A percentile compares a stretch with the other conserved stretches of the same genome.
phyloP scores from a whole-genome alignment of 2,329 filamentous ascomycete species.

The Cladosporium sp. region DNA sequence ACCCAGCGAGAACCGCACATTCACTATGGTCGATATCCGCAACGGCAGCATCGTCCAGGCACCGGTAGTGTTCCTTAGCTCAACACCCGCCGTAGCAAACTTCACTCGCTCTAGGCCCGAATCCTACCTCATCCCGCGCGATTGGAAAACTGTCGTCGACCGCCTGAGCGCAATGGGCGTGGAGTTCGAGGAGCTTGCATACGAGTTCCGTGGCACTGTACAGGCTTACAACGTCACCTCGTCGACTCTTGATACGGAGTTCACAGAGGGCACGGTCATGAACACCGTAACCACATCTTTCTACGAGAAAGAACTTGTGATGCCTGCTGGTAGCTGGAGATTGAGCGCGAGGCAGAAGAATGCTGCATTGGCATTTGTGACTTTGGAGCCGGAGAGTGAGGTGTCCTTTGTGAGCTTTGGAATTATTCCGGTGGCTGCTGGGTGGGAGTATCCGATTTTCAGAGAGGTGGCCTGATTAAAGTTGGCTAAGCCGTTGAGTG shows the following conservation, averaged over 20 bases:
- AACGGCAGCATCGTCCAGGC: slow-evolving; percentile 37
- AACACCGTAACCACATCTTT: slow-evolving; percentile 36
- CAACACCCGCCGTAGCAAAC: slow-evolving; percentile 38
- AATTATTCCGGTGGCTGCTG: slow-evolving; percentile 31
- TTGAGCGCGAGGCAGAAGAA: slow-evolving; percentile 41
- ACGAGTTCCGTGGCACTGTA: slow-evolving; percentile 34
- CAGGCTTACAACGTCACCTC: slow-evolving; percentile 39
- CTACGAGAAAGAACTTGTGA: slow-evolving; percentile 28
- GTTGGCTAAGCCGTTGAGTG: not conserved
- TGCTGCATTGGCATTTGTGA: slow-evolving; percentile 39
- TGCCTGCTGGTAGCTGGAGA: slow-evolving; percentile 38
- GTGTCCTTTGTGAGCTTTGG: slow-evolving; percentile 41
- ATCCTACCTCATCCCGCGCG: slow-evolving; percentile 40
- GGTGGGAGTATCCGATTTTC: slow-evolving; percentile 29
- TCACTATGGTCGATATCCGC: slow-evolving; percentile 37
- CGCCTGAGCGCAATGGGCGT: slow-evolving; percentile 38
- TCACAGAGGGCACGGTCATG: slow-evolving; percentile 39
- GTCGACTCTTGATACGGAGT: slow-evolving; percentile 30
- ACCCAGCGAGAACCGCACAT: slow-evolving; percentile 29
- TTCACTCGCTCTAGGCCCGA: slow-evolving; percentile 36
- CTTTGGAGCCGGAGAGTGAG: slow-evolving; percentile 41
- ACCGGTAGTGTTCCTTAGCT: slow-evolving; percentile 37
- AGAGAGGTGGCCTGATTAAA: slow-evolving; percentile 16
- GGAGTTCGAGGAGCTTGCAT: slow-evolving; percentile 33
- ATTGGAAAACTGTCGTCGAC: slow-evolving; percentile 38